Conservation (phyloP, 169 alveolate species). For the Cryptosporidium meleagridis region DNA sequence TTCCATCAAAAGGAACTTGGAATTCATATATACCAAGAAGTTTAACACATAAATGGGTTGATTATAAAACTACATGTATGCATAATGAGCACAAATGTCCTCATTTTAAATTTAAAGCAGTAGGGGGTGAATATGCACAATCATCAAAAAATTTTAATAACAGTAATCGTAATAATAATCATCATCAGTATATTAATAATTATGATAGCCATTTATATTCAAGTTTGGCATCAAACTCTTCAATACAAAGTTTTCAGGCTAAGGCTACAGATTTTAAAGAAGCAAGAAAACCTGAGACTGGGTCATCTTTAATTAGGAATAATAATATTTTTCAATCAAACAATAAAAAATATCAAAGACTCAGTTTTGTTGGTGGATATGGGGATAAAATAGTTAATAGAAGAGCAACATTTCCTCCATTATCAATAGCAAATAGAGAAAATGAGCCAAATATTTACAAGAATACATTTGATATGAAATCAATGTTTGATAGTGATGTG, state of each 20-base stretch:
- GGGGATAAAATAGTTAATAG: conserved; percentile 9
- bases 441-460: not conserved
- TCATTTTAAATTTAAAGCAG: not conserved
- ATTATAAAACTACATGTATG: conserved; percentile 46
- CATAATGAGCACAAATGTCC: conserved; percentile 43
- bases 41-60: conserved; percentile 50
- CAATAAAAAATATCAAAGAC: not conserved
- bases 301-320: conserved; percentile 4
- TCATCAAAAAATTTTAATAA: not conserved
- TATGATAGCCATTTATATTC: not conserved
- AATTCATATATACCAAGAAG: conserved; percentile 30
- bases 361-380: not conserved
- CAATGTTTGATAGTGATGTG: not conserved
- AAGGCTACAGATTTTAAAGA: not conserved
- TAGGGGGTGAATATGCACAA: not conserved
- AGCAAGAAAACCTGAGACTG: not conserved
- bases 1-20: conserved; percentile 73
- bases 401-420: conserved; percentile 73
- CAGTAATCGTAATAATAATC: not conserved
- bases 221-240: not conserved
- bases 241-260: not conserved
- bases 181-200: too few relatives aligned
- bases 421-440: conserved; percentile 18
- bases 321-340: not conserved
- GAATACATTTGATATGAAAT: not conserved